Conservation (phyloP, 257 asterid species). For the Petunia secreta region DNA sequence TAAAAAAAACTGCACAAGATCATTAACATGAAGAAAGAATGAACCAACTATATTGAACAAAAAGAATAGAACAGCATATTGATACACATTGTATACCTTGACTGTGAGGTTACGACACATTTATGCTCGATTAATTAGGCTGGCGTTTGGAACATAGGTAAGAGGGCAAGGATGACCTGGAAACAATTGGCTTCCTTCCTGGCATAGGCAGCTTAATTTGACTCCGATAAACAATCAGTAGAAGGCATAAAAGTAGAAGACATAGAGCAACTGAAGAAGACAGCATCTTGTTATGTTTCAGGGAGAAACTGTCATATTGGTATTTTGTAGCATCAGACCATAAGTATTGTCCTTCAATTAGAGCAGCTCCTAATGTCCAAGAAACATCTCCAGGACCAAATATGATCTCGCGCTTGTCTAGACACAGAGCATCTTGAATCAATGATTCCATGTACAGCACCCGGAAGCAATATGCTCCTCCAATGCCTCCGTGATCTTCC, state of each 20-base stretch:
- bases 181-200: conserved; percentile 44
- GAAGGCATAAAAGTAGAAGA: conserved; percentile 45
- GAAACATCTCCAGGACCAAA: conserved; percentile 82
- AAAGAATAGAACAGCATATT: neutral
- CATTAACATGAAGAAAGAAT: neutral
- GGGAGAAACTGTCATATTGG: conserved; percentile 27
- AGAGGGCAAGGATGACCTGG: conserved; percentile 58
- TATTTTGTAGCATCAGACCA: conserved; percentile 44
- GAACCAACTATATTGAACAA: neutral
- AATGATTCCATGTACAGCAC: conserved; percentile 69
- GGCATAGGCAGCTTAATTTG: conserved; percentile 70
- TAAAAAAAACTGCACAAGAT: neutral
- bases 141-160: conserved; percentile 42
- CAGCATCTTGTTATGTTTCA: conserved; percentile 33
- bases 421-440: conserved; percentile 65
- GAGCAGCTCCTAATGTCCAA: conserved; percentile 85
- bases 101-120: neutral
- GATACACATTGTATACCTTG: neutral
- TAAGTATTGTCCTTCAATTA: conserved; percentile 62
- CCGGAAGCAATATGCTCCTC: conserved; percentile 58
- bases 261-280: conserved; percentile 55
- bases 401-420: conserved; percentile 53
- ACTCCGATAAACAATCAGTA: conserved; percentile 52
- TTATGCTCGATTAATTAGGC: conserved; percentile 19
- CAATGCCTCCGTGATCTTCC: conserved; percentile 40